Base-by-base conservation (phyloP, 495 filamentous ascomycete genomes). In the Penicillium subrubescens region DNA sequence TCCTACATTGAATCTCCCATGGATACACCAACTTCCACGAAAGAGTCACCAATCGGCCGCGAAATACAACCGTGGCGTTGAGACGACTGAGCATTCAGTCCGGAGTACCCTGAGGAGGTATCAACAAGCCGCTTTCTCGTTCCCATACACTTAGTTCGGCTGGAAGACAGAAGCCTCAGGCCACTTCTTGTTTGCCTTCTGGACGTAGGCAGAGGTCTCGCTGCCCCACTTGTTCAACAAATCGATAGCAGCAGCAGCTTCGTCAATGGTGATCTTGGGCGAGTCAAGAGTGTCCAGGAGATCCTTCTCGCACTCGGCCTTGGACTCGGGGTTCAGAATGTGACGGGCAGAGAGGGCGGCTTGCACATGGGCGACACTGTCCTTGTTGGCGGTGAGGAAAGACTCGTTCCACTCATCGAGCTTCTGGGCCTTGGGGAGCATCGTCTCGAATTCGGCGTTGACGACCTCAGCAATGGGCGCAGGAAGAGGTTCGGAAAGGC, bases 121-220 rank as follows among this genome's bases (percentile, higher is more conserved):
- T 27, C 48, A 52, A 52, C 2, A 27, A 29, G 48, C 8, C 12
- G 25, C 27, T 31, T 52, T 19, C 37, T 21, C 33, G 23, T 37
- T 37, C 29, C 21, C 8, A 17, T 50, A 37, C 44, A 33, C 43
- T 72, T 62, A 81, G 39, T 73, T 65, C 57, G 74, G 55, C 55
- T 72, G 65, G 66, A 93, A 92, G 7, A 83, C 74, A 1, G 82
- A 85, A 19, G 90, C 88, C 71, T 92, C 84, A 0, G 89, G 88
- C 88, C 92, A 96, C 80, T 86, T 88, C 67, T 81, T 75, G 57
- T 79, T 79, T n/a, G 90, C 90, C 55, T 86, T 86, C 57, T 86
- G 75, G 43, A 83, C 77, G 71, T 92, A 94, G 25, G 78, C 77
- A 5, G 86, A 71, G 63, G 77, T 81, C 57, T 87, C 82, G 56